Evolutionary conservation across 2,329 filamentous ascomycete species (phyloP).

Genomic region (Dactylellina leptospora): DNA sequence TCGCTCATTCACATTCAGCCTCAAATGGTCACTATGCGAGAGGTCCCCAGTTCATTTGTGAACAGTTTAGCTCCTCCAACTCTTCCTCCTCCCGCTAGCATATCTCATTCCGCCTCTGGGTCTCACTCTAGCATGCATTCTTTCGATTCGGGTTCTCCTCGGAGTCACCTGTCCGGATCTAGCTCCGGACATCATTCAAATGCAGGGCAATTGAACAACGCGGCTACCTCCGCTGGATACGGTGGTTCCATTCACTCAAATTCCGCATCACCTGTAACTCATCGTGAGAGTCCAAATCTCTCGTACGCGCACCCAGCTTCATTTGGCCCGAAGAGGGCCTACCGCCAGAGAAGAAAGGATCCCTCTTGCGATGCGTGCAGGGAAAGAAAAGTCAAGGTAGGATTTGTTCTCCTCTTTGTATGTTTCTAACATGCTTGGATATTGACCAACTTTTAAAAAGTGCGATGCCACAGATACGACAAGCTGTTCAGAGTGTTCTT

Average conservation of each 20-base stretch:
- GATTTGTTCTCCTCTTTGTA: conserved; percentile 1
- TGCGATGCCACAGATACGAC: conserved; percentile 97
- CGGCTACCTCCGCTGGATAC: conserved; percentile 29
- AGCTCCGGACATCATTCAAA: conserved; percentile 49
- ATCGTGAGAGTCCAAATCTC: conserved; percentile 51
- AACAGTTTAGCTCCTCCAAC: conserved; percentile 51
- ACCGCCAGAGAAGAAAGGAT: conserved; percentile 92
- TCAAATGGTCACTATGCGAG: conserved; percentile 53
- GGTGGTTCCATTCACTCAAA: conserved; percentile 43
- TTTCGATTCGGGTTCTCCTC: conserved; percentile 49
- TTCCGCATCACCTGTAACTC: conserved; percentile 51
- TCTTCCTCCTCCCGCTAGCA: conserved; percentile 47
- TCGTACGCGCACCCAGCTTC: conserved; percentile 49
- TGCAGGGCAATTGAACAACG: conserved; percentile 23
- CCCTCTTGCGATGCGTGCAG: conserved; percentile 97
- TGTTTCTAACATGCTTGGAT: too few relatives aligned
- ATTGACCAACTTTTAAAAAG: conserved; percentile 56
- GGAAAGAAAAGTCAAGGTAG: conserved; percentile 75
- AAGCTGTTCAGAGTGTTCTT: conserved; percentile 96
- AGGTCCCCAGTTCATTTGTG: conserved; percentile 53
- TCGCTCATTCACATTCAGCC: not conserved
- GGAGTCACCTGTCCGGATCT: conserved; percentile 49
- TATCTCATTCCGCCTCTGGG: conserved; percentile 47
- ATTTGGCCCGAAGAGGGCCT: conserved; percentile 75
- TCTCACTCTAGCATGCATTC: conserved; percentile 53